These are phyloP conservation scores for Xylaria curta DNA, from an alignment of 495 filamentous ascomycete genomes.

Conservation along the genomic window DNA sequence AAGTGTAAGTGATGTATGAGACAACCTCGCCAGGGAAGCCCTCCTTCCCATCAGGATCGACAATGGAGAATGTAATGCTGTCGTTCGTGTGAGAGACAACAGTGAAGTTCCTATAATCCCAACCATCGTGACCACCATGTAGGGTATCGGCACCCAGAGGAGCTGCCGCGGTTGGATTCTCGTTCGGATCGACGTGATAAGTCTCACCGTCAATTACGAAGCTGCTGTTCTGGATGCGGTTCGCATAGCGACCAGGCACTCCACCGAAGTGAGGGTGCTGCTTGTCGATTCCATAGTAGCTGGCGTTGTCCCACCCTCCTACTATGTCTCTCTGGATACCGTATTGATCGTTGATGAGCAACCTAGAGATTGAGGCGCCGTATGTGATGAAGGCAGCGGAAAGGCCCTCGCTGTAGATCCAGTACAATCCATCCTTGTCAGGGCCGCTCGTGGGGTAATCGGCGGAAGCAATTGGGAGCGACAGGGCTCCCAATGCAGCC, in stretches of 20 bases:
- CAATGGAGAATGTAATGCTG: conserved; percentile 79
- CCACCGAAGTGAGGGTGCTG: conserved; percentile 78
- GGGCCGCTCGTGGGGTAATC: conserved; percentile 39
- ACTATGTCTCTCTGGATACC: conserved; percentile 72
- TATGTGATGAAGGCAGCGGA: conserved; percentile 77
- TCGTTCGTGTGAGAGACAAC: conserved; percentile 69
- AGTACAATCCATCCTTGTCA: conserved; percentile 66
- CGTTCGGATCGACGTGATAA: conserved; percentile 73
- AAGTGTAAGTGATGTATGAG: conserved; percentile 75
- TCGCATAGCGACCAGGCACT: conserved; percentile 82
- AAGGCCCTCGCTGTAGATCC: conserved; percentile 74
- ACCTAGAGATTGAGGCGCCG: conserved; percentile 76
- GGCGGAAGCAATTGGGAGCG: conserved; percentile 37
- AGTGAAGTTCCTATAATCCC: conserved; percentile 82
- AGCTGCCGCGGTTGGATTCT: conserved; percentile 60
- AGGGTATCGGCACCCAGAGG: conserved; percentile 70
- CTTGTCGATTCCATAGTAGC: conserved; percentile 68
- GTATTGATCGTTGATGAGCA: conserved; percentile 74
- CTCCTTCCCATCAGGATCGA: conserved; percentile 72
- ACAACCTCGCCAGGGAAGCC: conserved; percentile 84
- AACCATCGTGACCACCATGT: conserved; percentile 82
- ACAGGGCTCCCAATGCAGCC: conserved; percentile 37
- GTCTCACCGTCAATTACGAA: conserved; percentile 71
- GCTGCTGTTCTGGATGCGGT: conserved; percentile 85
- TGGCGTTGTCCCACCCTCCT: conserved; percentile 80